phyloP scores from a whole-genome alignment of 257 asterid genomes.

The Knoxia roxburghii region DNA sequence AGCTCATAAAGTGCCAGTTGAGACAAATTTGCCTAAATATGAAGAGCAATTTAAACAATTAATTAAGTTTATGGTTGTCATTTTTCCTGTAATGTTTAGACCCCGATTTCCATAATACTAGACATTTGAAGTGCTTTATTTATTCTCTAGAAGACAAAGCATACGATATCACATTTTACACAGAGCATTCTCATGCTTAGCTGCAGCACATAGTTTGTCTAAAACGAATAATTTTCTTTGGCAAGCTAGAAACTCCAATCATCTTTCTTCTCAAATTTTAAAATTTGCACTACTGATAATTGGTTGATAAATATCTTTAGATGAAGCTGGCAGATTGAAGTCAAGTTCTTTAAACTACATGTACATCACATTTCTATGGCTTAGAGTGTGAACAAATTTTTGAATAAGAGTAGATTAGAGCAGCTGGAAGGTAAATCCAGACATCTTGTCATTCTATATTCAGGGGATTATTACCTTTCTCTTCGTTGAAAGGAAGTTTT shows the following conservation, averaged over 20 bases:
- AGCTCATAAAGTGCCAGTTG: background rate
- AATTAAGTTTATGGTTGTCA: background rate
- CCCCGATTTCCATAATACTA: background rate
- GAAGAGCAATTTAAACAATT: background rate
- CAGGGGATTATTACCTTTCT: background rate
- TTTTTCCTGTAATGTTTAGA: background rate
- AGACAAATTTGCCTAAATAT: background rate
- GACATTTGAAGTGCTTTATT: background rate
- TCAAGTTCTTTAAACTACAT: background rate
- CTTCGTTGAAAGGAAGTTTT: background rate
- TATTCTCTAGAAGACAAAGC: conserved; percentile 1
- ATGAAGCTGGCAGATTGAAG: background rate
- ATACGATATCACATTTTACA: background rate
- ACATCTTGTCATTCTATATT: background rate
- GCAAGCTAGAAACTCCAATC: background rate
- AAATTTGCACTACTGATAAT: background rate
- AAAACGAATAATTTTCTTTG: background rate
- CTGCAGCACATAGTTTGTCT: background rate
- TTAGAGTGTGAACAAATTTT: background rate
- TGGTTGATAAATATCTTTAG: background rate
- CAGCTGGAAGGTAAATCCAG: no score
- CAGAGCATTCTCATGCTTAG: background rate
- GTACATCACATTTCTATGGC: background rate
- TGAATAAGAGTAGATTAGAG: background rate
- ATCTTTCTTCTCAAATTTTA: background rate